Base-by-base conservation (phyloP, 192 early-diverging fungal genomes). In the Helicostylum pulchrum region DNA sequence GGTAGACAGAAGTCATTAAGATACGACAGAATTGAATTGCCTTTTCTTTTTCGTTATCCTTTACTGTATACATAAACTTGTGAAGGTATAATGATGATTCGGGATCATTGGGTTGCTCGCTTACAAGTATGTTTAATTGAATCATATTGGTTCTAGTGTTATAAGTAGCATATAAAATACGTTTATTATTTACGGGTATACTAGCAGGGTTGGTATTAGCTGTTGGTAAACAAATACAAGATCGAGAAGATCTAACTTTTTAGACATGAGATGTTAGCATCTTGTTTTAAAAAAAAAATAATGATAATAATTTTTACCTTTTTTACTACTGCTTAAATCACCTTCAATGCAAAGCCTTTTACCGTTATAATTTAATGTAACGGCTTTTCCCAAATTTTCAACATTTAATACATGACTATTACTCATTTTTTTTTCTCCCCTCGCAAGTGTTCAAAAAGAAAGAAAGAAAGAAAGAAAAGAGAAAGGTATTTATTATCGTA, bases 261-360 rank as follows among this genome's bases (percentile, higher is more conserved):
- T 39, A 10, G 50, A 43, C 26, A 26, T 26, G 9, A 9, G 36
- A 39, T 39, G 36, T 39, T 39, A 39, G 9, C 36, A 39, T 39
- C 36, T 39, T 10, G 36, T 2, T n/a, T n/a, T n/a, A 26, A 26
- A 26, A 26, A 26, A 26, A 2, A 26, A 26, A 39, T 10, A 39
- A 39, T 36, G 6, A 39, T 9, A 39, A 39, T 3, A 39, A 39
- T n/a, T n/a, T n/a, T n/a, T 39, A 39, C 36, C 36, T 52, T 53
- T 62, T 42, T 61, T 67, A 10, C 9, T 42, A 4, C 64, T 54
- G 30, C 42, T 73, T 1, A 48, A 36, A 53, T 67, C 71, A 2
- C 71, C 71, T 62, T 73, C 71, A 30, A 73, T 73, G 57, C 66
- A 66, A 12, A 73, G 57, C 11, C 66, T 61, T 54, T 64, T 61